Evolutionary conservation across 202 grass and related monocot species (phyloP).

Genomic region (Carex arenaria): DNA sequence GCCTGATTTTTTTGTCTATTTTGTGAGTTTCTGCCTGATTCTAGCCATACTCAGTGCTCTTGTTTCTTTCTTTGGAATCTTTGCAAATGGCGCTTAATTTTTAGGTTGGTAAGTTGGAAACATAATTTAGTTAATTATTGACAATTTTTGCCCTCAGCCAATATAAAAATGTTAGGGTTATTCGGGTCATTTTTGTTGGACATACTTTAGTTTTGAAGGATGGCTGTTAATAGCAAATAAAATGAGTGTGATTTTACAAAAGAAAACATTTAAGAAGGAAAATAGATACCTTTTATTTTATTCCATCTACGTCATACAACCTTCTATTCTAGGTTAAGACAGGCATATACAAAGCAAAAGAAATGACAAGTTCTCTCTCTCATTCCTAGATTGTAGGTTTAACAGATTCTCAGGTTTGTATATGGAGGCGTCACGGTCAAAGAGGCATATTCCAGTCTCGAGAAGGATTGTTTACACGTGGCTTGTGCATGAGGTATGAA

Average conservation of each 20-base stretch:
- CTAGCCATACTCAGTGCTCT: not conserved
- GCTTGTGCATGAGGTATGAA: conserved; percentile 81
- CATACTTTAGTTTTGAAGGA: not conserved
- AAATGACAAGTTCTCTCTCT: not conserved
- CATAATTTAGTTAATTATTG: too few relatives aligned
- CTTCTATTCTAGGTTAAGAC: not conserved
- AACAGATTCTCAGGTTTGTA: conserved; percentile 60
- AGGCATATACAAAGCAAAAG: not conserved
- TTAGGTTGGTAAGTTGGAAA: not conserved
- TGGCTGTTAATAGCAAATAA: not conserved
- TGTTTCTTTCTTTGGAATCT: not conserved
- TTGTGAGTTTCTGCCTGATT: not conserved
- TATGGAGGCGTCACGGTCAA: conserved; percentile 72
- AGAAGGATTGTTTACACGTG: conserved; percentile 56
- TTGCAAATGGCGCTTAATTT: not conserved
- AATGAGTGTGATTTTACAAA: not conserved
- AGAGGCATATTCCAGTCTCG: conserved; percentile 61
- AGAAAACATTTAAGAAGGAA: not conserved
- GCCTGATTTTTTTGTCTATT: not conserved
- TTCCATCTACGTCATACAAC: not conserved
- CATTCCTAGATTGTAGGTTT: conserved; percentile 89
- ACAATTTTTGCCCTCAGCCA: not conserved
- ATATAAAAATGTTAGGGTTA: not conserved
- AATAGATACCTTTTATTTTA: not conserved
- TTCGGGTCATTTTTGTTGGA: not conserved